A percentile compares a stretch with the other conserved stretches of the same genome.
phyloP scores from a whole-genome alignment of 768 basidiomycete species.

The Hygrocybe coccinea region DNA sequence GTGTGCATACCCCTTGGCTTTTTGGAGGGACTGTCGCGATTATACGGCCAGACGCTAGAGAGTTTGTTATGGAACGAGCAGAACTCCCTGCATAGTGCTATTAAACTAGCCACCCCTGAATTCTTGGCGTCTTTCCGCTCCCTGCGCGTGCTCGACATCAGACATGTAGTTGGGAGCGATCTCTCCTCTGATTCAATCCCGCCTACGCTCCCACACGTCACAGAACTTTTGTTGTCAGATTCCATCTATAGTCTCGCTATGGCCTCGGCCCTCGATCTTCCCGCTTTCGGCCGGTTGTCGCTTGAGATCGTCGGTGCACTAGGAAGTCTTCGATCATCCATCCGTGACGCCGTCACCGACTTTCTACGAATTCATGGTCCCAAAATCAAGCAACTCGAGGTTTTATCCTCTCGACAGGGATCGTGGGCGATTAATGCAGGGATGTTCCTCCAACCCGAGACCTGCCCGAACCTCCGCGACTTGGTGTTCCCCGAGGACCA shows the following conservation, averaged over 20 bases:
- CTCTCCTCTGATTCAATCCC: constrained; percentile 11
- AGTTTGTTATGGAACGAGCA: constrained; percentile 44
- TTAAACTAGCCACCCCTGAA: constrained; percentile 27
- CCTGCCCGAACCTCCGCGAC: constrained; percentile 44
- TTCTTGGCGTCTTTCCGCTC: constrained; percentile 40
- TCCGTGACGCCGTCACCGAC: constrained; percentile 23
- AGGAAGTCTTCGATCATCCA: constrained; percentile 7
- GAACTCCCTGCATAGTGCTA: constrained; percentile 11
- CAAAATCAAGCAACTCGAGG: constrained; percentile 37
- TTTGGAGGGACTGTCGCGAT: constrained; percentile 35
- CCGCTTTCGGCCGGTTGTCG: constrained; percentile 40
- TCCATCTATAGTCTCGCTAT: constrained; percentile 32
- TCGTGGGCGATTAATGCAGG: constrained; percentile 30
- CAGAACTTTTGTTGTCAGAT: constrained; percentile 42
- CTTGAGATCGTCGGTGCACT: constrained; percentile 27
- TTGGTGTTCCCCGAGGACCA: constrained; percentile 40
- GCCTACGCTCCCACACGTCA: constrained; percentile 38
- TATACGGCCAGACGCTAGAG: constrained; percentile 40
- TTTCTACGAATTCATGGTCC: constrained; percentile 43
- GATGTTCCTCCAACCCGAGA: constrained; percentile 38
- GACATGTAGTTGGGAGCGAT: constrained; percentile 34
- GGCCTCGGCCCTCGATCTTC: constrained; percentile 39
- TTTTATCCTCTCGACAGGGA: constrained; percentile 22
- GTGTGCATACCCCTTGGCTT: constrained; percentile 40
- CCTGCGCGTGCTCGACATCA: constrained; percentile 44